These are phyloP conservation scores for Fusarium agapanthi DNA, from an alignment of 2,329 filamentous ascomycete species.

Conservation along the genomic window DNA sequence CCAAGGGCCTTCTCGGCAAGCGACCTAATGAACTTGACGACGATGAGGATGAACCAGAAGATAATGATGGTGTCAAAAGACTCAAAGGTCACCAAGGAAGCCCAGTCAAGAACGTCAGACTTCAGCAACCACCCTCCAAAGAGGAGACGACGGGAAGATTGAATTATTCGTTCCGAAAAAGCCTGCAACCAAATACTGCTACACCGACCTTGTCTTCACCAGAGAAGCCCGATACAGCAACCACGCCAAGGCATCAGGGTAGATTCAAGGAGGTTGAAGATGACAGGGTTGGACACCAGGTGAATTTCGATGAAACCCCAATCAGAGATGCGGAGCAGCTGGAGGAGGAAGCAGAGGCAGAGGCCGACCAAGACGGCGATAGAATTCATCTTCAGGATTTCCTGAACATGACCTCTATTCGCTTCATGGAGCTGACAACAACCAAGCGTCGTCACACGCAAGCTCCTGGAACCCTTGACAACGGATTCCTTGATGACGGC, in stretches of 20 bases:
- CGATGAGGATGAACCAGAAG: slow-evolving; percentile 64
- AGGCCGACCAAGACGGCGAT: slow-evolving; percentile 61
- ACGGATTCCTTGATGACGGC: slow-evolving; percentile 51
- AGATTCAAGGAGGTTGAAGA: slow-evolving; percentile 64
- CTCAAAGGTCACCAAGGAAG: slow-evolving; percentile 77
- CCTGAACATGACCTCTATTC: slow-evolving; percentile 92
- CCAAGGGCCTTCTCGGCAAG: slow-evolving; percentile 77
- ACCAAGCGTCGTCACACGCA: slow-evolving; percentile 91
- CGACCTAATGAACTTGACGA: slow-evolving; percentile 76
- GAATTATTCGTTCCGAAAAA: slow-evolving; percentile 59
- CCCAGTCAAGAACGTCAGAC: slow-evolving; percentile 77
- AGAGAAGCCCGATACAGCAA: slow-evolving; percentile 52
- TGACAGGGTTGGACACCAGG: slow-evolving; percentile 55
- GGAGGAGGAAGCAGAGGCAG: slow-evolving; percentile 58
- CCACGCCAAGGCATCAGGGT: slow-evolving; percentile 65
- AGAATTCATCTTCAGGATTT: slow-evolving; percentile 90
- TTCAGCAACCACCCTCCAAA: slow-evolving; percentile 74
- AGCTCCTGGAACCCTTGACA: slow-evolving; percentile 61
- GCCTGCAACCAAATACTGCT: slow-evolving; percentile 56
- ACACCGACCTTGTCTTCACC: slow-evolving; percentile 59
- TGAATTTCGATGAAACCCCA: slow-evolving; percentile 55
- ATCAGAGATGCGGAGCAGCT: slow-evolving; percentile 53
- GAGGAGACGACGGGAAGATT: slow-evolving; percentile 71
- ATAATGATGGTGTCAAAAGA: slow-evolving; percentile 71
- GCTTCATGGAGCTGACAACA: slow-evolving; percentile 98